Base-by-base conservation (phyloP, 1,139 yeast species). In the Pichia sp. region DNA sequence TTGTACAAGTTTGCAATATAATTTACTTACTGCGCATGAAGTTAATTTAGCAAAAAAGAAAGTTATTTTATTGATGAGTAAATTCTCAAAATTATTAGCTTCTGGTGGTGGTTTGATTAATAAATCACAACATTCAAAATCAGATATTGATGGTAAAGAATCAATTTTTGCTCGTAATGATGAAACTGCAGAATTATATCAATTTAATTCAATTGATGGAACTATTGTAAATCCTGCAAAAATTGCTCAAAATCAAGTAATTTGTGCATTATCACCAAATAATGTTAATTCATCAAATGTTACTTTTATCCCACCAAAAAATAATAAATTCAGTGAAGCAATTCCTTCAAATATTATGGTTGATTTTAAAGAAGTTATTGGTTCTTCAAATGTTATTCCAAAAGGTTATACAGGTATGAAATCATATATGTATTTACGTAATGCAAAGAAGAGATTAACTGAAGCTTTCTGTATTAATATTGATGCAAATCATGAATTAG, bases 401-500 rank as follows among this genome's bases (percentile, higher is more conserved):
- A 76, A 78, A 34, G 89, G 89, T 3, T 80, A 82, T 54, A 71
- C 76, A 11, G 87, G 87, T 37, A 73, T 81, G 74, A 78, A 79
- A 38, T 92, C 90, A 3, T 80, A 81, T 57, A 68, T 87, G 65
- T 83, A 82, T 58, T 66, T 87, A 55, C 71, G 95, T 59, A 83
- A 82, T 51, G 71, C 76, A 33, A 74, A 74, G 43, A 76, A 72
- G 55, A 71, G 87, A 55, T 69, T 87, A 49, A 84, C 96, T 0
- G 96, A 87, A 65, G 82, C 95, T 0, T 86, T 83, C 66, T 79
- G 85, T 9, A 80, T 86, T 39, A 79, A 78, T 51, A 76, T 87
- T 39, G 70, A 78, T 4, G 79, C 81, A 2, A 73, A 71, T 47
- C 82, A 81, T 47, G 74, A 79, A 45, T 73, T 79, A 22, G 68